Evolutionary conservation across 345 rosid species (phyloP).

Genomic region (Heritiera fomes): DNA sequence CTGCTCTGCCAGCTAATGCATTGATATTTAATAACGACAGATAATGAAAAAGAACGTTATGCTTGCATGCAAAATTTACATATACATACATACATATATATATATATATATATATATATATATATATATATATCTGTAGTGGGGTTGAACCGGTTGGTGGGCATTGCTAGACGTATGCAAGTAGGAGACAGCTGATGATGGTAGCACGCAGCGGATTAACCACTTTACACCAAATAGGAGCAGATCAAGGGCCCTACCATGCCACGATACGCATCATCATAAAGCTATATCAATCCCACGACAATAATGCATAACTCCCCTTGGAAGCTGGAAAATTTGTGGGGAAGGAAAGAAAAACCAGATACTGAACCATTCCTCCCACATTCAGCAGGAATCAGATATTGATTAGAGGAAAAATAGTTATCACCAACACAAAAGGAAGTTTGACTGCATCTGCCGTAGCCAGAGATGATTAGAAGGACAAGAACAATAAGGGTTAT

Average conservation of each 20-base stretch:
- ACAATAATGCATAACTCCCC: constrained; percentile 14
- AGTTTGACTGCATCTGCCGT: not conserved
- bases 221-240: constrained; percentile 34
- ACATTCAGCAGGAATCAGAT: not conserved
- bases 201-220: constrained; percentile 19
- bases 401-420: not conserved
- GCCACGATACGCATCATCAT: constrained; percentile 18
- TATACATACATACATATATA: too few species aligned
- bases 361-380: not conserved
- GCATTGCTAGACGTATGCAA: constrained; percentile 9
- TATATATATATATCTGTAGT: constrained; percentile 20
- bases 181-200: constrained; percentile 33
- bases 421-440: not conserved
- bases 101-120: too few species aligned
- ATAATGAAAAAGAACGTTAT: not conserved
- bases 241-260: constrained; percentile 30
- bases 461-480: not conserved
- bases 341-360: not conserved
- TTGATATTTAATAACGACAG: constrained; percentile 26
- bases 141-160: constrained; percentile 35
- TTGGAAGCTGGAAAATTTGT: not conserved
- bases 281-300: not conserved
- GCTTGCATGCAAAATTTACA: not conserved
- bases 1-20: constrained; percentile 46
- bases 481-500: not conserved